A percentile compares a stretch with the other conserved stretches of the same genome.
phyloP scores from a whole-genome alignment of 345 rosid species.

The Trapa incisa region DNA sequence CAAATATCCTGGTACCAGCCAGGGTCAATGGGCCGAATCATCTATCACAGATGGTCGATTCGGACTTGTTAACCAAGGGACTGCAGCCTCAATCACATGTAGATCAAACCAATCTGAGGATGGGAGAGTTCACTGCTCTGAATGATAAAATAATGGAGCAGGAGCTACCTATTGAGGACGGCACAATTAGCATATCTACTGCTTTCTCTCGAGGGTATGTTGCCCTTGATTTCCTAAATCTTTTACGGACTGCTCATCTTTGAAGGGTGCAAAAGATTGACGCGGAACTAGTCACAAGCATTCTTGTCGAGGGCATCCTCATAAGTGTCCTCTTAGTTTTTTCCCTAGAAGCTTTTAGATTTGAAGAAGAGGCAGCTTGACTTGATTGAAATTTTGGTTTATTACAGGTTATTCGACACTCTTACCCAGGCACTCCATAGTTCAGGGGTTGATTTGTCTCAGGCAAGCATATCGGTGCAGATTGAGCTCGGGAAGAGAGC shows the following conservation, averaged over 20 bases:
- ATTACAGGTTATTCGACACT: conserved; percentile 59
- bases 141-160: conserved; percentile 36
- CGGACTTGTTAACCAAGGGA: conserved; percentile 26
- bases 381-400: not conserved
- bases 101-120: conserved; percentile 16
- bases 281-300: not conserved
- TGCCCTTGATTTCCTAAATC: not conserved
- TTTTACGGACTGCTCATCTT: not conserved
- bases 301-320: not conserved
- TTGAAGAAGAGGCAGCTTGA: not conserved
- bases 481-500: conserved; percentile 70
- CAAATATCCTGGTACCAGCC: conserved; percentile 31
- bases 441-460: conserved; percentile 81
- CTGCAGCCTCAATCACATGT: conserved; percentile 22
- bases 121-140: conserved; percentile 23
- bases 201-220: conserved; percentile 81
- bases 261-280: not conserved
- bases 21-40: conserved; percentile 26
- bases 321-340: not conserved
- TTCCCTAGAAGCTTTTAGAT: not conserved
- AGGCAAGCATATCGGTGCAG: conserved; percentile 79
- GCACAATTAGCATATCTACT: conserved; percentile 75
- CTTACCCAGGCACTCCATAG: conserved; percentile 67
- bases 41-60: conserved; percentile 19
- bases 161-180: conserved; percentile 49